Conservation (phyloP, 1,139 yeast species). For the Geotrichum citri-aurantii region DNA sequence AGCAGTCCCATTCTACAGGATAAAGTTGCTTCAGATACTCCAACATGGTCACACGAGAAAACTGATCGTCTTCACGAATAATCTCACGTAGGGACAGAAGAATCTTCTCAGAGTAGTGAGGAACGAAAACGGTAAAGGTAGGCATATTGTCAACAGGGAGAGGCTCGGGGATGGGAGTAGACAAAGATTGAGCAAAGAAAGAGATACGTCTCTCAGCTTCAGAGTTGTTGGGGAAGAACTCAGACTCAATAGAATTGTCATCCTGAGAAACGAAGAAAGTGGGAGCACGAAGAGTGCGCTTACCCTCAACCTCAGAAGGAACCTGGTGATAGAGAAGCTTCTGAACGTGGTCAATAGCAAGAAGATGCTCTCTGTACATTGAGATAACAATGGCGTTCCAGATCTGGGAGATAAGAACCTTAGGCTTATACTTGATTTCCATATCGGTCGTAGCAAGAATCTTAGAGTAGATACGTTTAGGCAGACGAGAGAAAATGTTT, state of each 20-base stretch:
- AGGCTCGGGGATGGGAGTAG: conserved; percentile 98
- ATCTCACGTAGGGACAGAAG: conserved; percentile 91
- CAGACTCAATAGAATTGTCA: conserved; percentile 89
- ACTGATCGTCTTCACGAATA: conserved; percentile 97
- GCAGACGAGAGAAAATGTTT: conserved; percentile 93
- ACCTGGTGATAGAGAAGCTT: conserved; percentile 95
- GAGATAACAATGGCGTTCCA: conserved; percentile 98
- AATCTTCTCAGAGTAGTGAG: conserved; percentile 97
- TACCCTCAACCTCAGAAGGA: conserved; percentile 89
- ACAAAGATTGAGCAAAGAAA: conserved; percentile 96
- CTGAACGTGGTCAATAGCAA: conserved; percentile 97
- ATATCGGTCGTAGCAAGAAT: conserved; percentile 95
- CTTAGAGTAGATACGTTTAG: conserved; percentile 97
- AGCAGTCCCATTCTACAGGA: conserved; percentile 99
- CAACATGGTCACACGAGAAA: conserved; percentile 90
- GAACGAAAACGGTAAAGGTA: conserved; percentile 93
- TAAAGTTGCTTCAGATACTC: conserved; percentile 97
- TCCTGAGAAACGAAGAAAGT: conserved; percentile 97
- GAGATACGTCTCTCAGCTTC: conserved; percentile 99
- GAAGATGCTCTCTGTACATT: conserved; percentile 95
- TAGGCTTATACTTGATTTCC: conserved; percentile 98
- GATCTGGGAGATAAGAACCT: conserved; percentile 94
- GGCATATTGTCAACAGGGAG: conserved; percentile 99
- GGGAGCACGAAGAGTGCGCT: conserved; percentile 97
- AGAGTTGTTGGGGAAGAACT: conserved; percentile 91